A percentile compares a stretch with the other conserved stretches of the same genome.
These are phyloP conservation scores for Sequoiadendron giganteum DNA, from an alignment of 75 land plant genomes.

Conservation along the genomic window DNA sequence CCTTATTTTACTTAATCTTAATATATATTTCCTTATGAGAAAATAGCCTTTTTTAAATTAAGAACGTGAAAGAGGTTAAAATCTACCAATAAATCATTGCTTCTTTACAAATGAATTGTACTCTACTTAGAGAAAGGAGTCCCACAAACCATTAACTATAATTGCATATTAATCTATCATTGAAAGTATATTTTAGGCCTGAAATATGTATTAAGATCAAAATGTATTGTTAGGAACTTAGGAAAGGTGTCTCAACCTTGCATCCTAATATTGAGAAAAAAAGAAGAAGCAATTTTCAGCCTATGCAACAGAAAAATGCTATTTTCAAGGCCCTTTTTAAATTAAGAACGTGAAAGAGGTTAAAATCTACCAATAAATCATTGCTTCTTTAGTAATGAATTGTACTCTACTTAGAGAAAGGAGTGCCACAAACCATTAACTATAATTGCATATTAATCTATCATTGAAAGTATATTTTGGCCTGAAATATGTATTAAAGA, in stretches of 20 bases:
- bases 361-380: no score
- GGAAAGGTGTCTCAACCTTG: no score
- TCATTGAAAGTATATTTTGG: background rate
- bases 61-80: background rate
- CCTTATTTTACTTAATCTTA: background rate
- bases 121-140: background rate
- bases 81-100: no score
- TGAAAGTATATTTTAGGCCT: background rate
- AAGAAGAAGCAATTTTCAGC: no score
- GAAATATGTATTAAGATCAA: background rate
- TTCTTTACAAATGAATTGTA: background rate
- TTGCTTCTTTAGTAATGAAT: background rate
- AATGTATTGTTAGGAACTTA: background rate
- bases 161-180: background rate
- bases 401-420: background rate
- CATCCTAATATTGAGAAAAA: no score
- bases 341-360: background rate
- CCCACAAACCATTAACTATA: background rate
- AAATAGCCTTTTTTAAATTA: no score
- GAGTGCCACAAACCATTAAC: background rate
- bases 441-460: background rate
- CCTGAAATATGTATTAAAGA: background rate
- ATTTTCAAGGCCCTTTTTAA: no score
- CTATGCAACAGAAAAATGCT: no score
- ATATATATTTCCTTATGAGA: background rate